Base-by-base conservation (phyloP, 495 filamentous ascomycete genomes). In the Hyaloscypha variabilis region DNA sequence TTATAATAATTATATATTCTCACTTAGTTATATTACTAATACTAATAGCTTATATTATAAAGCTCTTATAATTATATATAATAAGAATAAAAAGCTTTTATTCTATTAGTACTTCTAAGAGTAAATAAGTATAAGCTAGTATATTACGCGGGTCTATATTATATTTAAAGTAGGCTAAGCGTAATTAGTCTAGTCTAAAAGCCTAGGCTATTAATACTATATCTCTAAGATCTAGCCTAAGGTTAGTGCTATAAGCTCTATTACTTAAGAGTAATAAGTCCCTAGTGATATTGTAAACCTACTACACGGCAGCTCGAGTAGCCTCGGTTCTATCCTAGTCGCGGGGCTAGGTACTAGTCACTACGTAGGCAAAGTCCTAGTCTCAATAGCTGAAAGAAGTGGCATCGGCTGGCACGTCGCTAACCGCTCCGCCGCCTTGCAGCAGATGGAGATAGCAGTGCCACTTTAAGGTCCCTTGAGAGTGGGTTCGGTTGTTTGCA, bases 381-480 rank as follows among this genome's bases (percentile, higher is more conserved):
- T 84, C 78, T 77, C 86, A 81, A 76, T 80, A 87, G 59, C 87
- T 85, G 63, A 88, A 90, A 66, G 86, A 85, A 71, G 81, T 83
- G 64, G 77, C 77, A 71, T 83, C 72, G 29, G 77, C 65, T 14
- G 74, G 69, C 36, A 85, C 71, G 60, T 87, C 78, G 60, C 70
- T 25, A 52, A 87, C 73, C 14, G 82, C 81, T 69, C 81, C 84
- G 36, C 84, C 85, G 68, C 86, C 86, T 60, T 88, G 86, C 23
- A 88, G 73, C 49, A 90, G 75, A 82, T 90, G 86, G 60, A 88
- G 73, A 76, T 88, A 90, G 75, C 84, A 87, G 31, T n/a, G n/a
- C n/a, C n/a, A n/a, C n/a, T n/a, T n/a, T n/a, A n/a, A n/a, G n/a
- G n/a, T n/a, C n/a, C n/a, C n/a, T n/a, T n/a, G n/a, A n/a, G n/a